These are phyloP conservation scores for Knoxdaviesia capensis DNA, from an alignment of 2,329 filamentous ascomycete genomes.

Conservation along the genomic window DNA sequence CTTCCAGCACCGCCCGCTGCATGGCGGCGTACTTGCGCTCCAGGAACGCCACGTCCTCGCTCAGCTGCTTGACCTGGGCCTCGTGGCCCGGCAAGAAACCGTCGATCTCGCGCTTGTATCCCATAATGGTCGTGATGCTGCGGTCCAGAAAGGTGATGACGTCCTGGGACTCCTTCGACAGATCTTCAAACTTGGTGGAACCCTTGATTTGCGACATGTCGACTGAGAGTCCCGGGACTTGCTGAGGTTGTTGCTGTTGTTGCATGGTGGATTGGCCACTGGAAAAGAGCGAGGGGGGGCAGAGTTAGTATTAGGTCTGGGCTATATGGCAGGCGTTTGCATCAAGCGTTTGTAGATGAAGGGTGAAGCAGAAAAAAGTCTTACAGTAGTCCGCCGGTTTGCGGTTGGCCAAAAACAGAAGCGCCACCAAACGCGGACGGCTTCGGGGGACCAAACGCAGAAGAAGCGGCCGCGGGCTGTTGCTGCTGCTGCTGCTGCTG, in stretches of 20 bases:
- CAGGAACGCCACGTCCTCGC: slow-evolving; percentile 26
- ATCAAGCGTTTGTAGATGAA: too few relatives aligned
- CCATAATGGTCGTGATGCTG: slow-evolving; percentile 62
- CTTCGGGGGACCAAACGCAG: not conserved
- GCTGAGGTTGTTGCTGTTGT: slow-evolving; percentile 28
- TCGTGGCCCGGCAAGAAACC: slow-evolving; percentile 40
- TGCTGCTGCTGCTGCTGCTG: slow-evolving; percentile 5
- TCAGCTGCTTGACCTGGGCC: slow-evolving; percentile 23
- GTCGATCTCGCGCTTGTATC: slow-evolving; percentile 57
- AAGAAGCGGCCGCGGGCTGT: slow-evolving; percentile 3
- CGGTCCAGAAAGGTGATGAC: slow-evolving; percentile 61
- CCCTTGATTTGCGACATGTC: slow-evolving; percentile 61
- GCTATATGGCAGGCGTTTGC: too few relatives aligned
- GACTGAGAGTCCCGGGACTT: slow-evolving; percentile 54
- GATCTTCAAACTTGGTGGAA: slow-evolving; percentile 81
- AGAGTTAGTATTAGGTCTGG: too few relatives aligned
- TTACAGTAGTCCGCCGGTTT: slow-evolving; percentile 11
- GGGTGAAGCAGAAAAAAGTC: too few relatives aligned
- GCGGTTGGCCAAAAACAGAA: too few relatives aligned
- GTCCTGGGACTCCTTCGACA: slow-evolving; percentile 62
- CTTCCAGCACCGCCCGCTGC: slow-evolving; percentile 20
- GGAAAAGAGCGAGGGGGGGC: too few relatives aligned
- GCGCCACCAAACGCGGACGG: too few relatives aligned
- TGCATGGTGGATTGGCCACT: slow-evolving; percentile 1
- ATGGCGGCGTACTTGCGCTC: slow-evolving; percentile 25